Evolutionary conservation across 257 asterid genomes (phyloP).

Genomic region (Fraxinus anomala): DNA sequence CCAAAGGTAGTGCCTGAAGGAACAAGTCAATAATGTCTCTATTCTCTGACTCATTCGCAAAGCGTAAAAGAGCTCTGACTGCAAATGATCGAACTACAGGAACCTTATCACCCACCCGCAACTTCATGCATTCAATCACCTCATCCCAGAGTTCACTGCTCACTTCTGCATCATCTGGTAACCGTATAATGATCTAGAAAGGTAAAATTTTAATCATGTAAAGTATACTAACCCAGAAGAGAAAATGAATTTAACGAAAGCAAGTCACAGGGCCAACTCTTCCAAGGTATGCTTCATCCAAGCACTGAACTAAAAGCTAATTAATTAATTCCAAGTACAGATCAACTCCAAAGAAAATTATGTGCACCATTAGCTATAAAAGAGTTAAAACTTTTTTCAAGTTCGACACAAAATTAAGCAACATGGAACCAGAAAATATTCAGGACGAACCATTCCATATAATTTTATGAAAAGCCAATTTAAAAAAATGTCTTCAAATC

Average conservation of each 20-base stretch:
- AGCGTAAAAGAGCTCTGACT: conserved; percentile 88
- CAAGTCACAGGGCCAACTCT: background rate
- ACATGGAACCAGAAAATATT: background rate
- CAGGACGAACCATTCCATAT: background rate
- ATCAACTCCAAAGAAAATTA: background rate
- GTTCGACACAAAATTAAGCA: background rate
- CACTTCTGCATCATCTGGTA: conserved; percentile 96
- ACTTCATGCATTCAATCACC: conserved; percentile 76
- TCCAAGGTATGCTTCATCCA: background rate
- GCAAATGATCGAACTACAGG: conserved; percentile 80
- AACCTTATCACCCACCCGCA: conserved; percentile 74
- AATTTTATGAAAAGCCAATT: background rate
- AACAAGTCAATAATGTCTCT: conserved; percentile 73
- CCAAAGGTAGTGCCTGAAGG: conserved; percentile 67
- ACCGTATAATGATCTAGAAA: conserved; percentile 75
- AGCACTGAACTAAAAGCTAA: conserved; percentile 10
- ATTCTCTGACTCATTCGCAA: conserved; percentile 74
- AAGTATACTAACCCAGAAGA: background rate
- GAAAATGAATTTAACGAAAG: background rate
- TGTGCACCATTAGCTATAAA: background rate
- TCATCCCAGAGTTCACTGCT: conserved; percentile 90
- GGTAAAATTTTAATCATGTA: conserved; percentile 4
- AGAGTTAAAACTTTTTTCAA: background rate
- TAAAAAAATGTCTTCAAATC: background rate
- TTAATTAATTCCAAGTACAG: background rate